Conservation (phyloP, 2,329 filamentous ascomycete genomes). For the Elsinoe batatas region DNA sequence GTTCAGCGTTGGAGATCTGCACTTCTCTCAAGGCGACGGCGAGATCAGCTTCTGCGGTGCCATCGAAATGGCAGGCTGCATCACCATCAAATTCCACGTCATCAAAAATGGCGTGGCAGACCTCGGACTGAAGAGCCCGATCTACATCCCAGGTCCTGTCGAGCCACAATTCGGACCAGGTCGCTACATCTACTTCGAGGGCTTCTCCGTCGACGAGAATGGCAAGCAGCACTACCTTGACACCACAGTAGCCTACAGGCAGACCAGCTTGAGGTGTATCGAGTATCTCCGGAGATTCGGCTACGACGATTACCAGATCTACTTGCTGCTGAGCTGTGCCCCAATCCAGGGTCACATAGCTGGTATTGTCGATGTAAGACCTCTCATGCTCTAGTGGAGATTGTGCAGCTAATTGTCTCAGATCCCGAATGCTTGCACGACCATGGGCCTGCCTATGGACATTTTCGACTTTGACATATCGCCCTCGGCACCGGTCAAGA, state of each 20-base stretch:
- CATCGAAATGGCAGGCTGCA: slow-evolving; percentile 88
- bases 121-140: slow-evolving; percentile 68
- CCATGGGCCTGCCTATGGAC: slow-evolving; percentile 78
- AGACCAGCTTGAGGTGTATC: slow-evolving; percentile 67
- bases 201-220: slow-evolving; percentile 78
- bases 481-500: slow-evolving; percentile 51
- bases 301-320: slow-evolving; percentile 67
- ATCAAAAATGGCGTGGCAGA: slow-evolving; percentile 71
- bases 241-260: slow-evolving; percentile 74
- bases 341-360: slow-evolving; percentile 82
- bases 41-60: slow-evolving; percentile 70
- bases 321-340: slow-evolving; percentile 74
- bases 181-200: slow-evolving; percentile 75
- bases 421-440: slow-evolving; percentile 85
- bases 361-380: slow-evolving; percentile 63
- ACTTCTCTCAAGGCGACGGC: slow-evolving; percentile 81
- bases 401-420: slow-evolving; percentile 16
- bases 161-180: slow-evolving; percentile 81
- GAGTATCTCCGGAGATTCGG: slow-evolving; percentile 67
- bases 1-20: slow-evolving; percentile 80
- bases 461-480: slow-evolving; percentile 92
- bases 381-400: slow-evolving; percentile 14
- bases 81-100: slow-evolving; percentile 82
- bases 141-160: slow-evolving; percentile 78
- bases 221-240: slow-evolving; percentile 88